A percentile compares a stretch with the other conserved stretches of the same genome.
phyloP scores from a whole-genome alignment of 306 rosid species.

The Quercus engelmannii region DNA sequence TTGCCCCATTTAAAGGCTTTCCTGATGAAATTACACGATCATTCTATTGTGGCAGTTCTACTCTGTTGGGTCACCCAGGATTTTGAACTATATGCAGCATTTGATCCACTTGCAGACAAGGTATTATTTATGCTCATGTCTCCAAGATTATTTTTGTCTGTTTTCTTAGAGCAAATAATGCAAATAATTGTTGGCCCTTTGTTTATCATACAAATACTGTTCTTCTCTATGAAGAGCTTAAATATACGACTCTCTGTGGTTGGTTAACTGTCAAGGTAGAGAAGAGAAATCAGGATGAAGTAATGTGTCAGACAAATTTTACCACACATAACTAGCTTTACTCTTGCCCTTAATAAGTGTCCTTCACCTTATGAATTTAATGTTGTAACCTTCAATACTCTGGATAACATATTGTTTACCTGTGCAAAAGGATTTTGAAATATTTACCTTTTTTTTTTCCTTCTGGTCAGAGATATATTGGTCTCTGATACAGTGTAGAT shows the following conservation, averaged over 20 bases:
- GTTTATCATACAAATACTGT: background rate
- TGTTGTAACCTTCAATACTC: background rate
- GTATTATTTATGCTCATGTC: constrained; percentile 26
- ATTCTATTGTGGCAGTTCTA: constrained; percentile 59
- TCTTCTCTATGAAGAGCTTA: background rate
- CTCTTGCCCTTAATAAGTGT: background rate
- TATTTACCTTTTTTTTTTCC: background rate
- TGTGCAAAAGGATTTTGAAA: background rate
- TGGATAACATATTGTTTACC: background rate
- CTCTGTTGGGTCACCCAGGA: constrained; percentile 96
- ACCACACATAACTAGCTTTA: background rate
- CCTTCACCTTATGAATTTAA: background rate
- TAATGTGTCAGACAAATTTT: background rate
- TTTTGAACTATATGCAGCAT: constrained; percentile 94
- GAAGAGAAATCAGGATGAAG: background rate
- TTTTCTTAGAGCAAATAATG: background rate
- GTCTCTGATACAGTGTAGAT: background rate
- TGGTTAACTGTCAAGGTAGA: no score
- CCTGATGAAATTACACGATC: constrained; percentile 13
- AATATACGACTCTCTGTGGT: background rate
- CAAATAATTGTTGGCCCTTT: background rate
- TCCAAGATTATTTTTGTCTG: background rate
- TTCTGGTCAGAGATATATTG: background rate
- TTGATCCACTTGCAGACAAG: constrained; percentile 98
- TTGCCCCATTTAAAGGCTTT: constrained; percentile 8